These are phyloP conservation scores for Phaeolepiota aurea DNA, from an alignment of 768 basidiomycete species.

Conservation along the genomic window DNA sequence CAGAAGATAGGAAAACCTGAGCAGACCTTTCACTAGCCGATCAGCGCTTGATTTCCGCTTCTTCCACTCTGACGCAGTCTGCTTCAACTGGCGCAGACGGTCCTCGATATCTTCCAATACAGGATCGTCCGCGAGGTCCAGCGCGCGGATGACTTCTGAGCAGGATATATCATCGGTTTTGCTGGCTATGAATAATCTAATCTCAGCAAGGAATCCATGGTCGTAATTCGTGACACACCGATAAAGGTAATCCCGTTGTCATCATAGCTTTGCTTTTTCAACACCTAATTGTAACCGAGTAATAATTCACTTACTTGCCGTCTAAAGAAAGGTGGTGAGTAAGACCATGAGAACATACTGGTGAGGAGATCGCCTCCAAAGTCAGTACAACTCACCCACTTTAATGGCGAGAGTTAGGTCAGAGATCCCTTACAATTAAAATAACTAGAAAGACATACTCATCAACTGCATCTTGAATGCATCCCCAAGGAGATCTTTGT, in stretches of 20 bases:
- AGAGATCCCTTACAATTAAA: too few relatives aligned
- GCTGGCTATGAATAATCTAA: constrained; percentile 32
- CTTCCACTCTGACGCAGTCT: constrained; percentile 29
- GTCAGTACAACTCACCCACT: too few relatives aligned
- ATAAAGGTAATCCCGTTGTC: constrained; percentile 55
- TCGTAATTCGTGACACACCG: too few relatives aligned
- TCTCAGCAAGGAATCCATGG: too few relatives aligned
- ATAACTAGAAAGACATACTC: constrained; percentile 30
- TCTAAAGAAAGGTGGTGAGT: too few relatives aligned
- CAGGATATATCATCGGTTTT: constrained; percentile 61
- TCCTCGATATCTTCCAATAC: constrained; percentile 42
- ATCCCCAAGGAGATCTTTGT: constrained; percentile 49
- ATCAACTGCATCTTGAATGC: constrained; percentile 56
- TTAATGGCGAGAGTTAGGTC: too few relatives aligned
- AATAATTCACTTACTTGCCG: constrained; percentile 37
- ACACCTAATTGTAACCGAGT: not conserved
- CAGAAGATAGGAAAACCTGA: constrained; percentile 21
- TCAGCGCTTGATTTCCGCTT: constrained; percentile 31
- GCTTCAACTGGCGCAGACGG: constrained; percentile 25
- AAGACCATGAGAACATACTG: too few relatives aligned
- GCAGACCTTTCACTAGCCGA: constrained; percentile 31
- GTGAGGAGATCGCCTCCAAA: too few relatives aligned
- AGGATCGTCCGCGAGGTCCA: constrained; percentile 44
- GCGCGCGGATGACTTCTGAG: constrained; percentile 43
- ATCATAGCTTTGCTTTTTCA: constrained; percentile 49